Conservation (phyloP, 2,329 filamentous ascomycete species). For the Neofusicoccum laricinum region DNA sequence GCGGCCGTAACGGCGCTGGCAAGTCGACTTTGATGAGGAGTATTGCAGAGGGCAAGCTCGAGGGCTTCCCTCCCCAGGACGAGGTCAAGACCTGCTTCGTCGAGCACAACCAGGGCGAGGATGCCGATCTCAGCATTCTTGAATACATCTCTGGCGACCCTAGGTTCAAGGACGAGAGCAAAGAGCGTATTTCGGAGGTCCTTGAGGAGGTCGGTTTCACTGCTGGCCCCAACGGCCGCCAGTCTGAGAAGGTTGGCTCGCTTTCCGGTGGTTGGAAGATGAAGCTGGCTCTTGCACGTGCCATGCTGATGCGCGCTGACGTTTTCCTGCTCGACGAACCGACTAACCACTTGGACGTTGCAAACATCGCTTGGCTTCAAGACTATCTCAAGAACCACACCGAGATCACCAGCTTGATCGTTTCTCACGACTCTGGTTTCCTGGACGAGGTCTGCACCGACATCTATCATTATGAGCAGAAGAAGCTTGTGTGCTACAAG, state of each 20-base stretch:
- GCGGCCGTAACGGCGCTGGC: slow-evolving; percentile 92
- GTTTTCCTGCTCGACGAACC: slow-evolving; percentile 96
- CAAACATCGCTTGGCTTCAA: slow-evolving; percentile 93
- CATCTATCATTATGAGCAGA: slow-evolving; percentile 98
- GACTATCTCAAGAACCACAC: slow-evolving; percentile 94
- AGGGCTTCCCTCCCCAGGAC: slow-evolving; percentile 92
- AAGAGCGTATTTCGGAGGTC: slow-evolving; percentile 77
- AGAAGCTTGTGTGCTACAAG: slow-evolving; percentile 87
- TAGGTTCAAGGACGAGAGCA: slow-evolving; percentile 73
- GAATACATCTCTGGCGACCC: slow-evolving; percentile 91
- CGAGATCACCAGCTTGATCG: slow-evolving; percentile 95
- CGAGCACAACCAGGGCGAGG: slow-evolving; percentile 98
- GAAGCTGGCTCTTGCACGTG: slow-evolving; percentile 94
- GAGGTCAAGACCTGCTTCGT: slow-evolving; percentile 95
- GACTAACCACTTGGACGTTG: slow-evolving; percentile 96
- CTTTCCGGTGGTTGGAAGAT: slow-evolving; percentile 99
- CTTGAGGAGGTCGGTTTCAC: slow-evolving; percentile 93
- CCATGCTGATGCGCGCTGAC: slow-evolving; percentile 96
- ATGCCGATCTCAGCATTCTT: slow-evolving; percentile 92
- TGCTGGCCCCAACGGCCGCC: slow-evolving; percentile 80
- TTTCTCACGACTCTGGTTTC: slow-evolving; percentile 97
- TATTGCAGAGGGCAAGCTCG: slow-evolving; percentile 92
- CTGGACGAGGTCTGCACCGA: slow-evolving; percentile 96
- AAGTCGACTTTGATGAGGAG: slow-evolving; percentile 99
- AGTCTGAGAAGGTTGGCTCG: slow-evolving; percentile 86